These are phyloP conservation scores for Apodospora peruviana DNA, from an alignment of 495 filamentous ascomycete genomes.

Conservation along the genomic window DNA sequence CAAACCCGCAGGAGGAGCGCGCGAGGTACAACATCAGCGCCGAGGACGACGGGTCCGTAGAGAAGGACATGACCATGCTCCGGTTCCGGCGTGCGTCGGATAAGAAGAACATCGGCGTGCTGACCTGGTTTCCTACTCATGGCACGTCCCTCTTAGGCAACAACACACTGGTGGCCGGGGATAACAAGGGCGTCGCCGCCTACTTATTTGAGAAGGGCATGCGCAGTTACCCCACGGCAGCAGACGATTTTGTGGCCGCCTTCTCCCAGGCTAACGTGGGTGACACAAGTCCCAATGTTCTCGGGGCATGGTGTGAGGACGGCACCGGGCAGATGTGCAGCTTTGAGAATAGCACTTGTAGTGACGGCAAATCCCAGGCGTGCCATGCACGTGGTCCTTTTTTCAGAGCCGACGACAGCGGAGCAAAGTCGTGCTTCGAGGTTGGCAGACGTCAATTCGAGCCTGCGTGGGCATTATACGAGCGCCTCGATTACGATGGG, in stretches of 20 bases:
- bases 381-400: constrained; percentile 86
- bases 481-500: constrained; percentile 42
- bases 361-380: constrained; percentile 58
- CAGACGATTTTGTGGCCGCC: constrained; percentile 77
- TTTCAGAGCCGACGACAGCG: constrained; percentile 64
- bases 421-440: constrained; percentile 74
- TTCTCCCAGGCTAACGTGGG: constrained; percentile 95
- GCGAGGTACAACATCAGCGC: constrained; percentile 56
- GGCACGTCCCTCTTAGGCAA: constrained; percentile 90
- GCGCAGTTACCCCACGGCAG: constrained; percentile 40
- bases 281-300: constrained; percentile 84
- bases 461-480: constrained; percentile 60
- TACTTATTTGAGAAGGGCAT: constrained; percentile 75
- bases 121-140: constrained; percentile 94
- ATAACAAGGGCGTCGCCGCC: constrained; percentile 95
- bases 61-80: constrained; percentile 80
- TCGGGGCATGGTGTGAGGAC: constrained; percentile 81
- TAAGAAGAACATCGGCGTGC: constrained; percentile 65
- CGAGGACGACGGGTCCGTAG: constrained; percentile 63
- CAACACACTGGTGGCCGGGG: constrained; percentile 85
- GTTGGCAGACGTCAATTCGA: constrained; percentile 70
- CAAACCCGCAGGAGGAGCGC: constrained; percentile 78
- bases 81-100: constrained; percentile 71
- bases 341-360: constrained; percentile 75
- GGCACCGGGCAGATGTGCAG: constrained; percentile 62